These are phyloP conservation scores for Annulohypoxylon truncatum DNA, from an alignment of 2,329 filamentous ascomycete genomes.

Conservation along the genomic window DNA sequence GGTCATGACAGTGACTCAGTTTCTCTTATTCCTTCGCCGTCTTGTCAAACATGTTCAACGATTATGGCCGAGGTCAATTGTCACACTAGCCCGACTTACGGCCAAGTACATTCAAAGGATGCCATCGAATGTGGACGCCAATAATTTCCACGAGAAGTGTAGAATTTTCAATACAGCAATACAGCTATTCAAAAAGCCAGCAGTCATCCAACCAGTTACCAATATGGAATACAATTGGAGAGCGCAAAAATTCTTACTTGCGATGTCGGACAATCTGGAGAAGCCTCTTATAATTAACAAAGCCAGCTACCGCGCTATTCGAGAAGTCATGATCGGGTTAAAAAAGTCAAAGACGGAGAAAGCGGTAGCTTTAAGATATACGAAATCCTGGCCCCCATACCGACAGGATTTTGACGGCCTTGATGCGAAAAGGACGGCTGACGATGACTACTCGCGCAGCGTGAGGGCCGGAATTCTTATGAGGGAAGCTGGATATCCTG, in stretches of 20 bases:
- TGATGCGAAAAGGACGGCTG: constrained; percentile 64
- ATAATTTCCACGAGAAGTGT: constrained; percentile 49
- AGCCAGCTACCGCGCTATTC: constrained; percentile 65
- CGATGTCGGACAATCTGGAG: constrained; percentile 61
- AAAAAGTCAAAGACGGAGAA: constrained; percentile 64
- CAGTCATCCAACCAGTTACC: constrained; percentile 49
- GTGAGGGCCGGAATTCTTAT: constrained; percentile 65
- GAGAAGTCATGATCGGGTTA: constrained; percentile 63
- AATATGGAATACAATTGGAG: constrained; percentile 66
- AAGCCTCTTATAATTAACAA: constrained; percentile 63
- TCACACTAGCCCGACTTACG: constrained; percentile 48
- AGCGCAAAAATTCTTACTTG: constrained; percentile 65
- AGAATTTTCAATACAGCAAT: constrained; percentile 57
- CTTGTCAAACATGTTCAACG: constrained; percentile 43
- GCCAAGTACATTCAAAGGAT: constrained; percentile 48
- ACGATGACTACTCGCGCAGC: constrained; percentile 66
- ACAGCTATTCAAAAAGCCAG: constrained; percentile 51
- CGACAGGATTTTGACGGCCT: constrained; percentile 67
- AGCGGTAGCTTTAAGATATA: constrained; percentile 60
- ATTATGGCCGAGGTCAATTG: constrained; percentile 47
- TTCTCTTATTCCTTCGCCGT: constrained; percentile 44
- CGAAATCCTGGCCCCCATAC: constrained; percentile 71
- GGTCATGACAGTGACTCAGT: constrained; percentile 38
- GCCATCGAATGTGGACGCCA: constrained; percentile 28
- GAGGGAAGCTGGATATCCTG: constrained; percentile 67